Base-by-base conservation (phyloP, 352 stramenopile species). In the Phytophthora quininea region DNA sequence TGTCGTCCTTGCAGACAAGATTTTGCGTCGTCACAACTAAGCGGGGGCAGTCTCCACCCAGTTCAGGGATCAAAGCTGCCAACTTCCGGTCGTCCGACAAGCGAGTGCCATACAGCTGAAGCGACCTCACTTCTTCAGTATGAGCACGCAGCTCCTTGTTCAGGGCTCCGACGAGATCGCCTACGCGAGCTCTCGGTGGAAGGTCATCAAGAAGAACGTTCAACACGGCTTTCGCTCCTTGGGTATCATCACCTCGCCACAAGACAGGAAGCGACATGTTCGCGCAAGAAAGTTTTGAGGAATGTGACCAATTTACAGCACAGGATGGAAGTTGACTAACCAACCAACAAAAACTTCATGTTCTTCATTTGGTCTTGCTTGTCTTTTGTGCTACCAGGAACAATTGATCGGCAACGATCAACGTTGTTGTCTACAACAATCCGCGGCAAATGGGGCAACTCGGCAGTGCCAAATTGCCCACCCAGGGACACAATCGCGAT, bases 1-100 rank as follows among this genome's bases (percentile, higher is more conserved):
- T 24, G 12, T 87, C 58, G 93, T 95, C 30, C 95, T 77, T 54
- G 80, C 9, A 45, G 1, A 32, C 24, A 33, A 4, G 38, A 19
- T n/a, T 11, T 14, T 12, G 47, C 32, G 54, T 58, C 4, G 27
- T 37, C 6, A 40, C 64, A 49, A 72, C 2, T 4, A 72, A 24
- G 29, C 64, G 52, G 12, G 64, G 64, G 48, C 38, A 37, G 15
- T 38, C 31, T 8, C 43, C 11, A 0, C 3, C 31, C 6, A 72
- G 15, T 10, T 52, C 54, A 7, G 58, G 51, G 54, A 72, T 55
- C 11, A 72, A 53, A 2, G 31, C 8, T 27, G 59, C 42, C 9
- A 70, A 19, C 0, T 14, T 50, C 33, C 47, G 53, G 19, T 49
- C 53, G 4, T n/a, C 27, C 8, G 24, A 50, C 33, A 59, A 27